These are phyloP conservation scores for Phytopythium boreale DNA, from an alignment of 352 stramenopile genomes.

Conservation along the genomic window DNA sequence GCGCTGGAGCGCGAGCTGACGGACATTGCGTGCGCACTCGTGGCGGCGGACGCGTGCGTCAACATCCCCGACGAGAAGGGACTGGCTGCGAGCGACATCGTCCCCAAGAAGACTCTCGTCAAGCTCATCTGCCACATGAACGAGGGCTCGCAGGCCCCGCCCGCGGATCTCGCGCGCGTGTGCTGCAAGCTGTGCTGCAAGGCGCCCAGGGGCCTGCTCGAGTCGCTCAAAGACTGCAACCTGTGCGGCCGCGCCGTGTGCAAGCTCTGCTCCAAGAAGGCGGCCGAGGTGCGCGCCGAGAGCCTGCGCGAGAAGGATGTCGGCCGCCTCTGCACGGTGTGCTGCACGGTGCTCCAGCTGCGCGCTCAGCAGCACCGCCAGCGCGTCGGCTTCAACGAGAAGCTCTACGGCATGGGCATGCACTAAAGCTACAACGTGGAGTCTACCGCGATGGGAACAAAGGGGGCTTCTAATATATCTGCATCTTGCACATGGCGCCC, in stretches of 20 bases:
- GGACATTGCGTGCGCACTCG: slow-evolving; percentile 63
- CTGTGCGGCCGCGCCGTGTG: slow-evolving; percentile 75
- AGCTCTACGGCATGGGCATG: slow-evolving; percentile 64
- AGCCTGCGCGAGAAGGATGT: slow-evolving; percentile 59
- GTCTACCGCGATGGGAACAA: not conserved
- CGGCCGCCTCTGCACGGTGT: slow-evolving; percentile 68
- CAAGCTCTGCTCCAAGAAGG: slow-evolving; percentile 83
- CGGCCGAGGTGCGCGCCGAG: slow-evolving; percentile 56
- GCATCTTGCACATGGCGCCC: not conserved
- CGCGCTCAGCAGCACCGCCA: slow-evolving; percentile 73
- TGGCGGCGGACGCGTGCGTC: slow-evolving; percentile 74
- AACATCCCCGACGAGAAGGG: slow-evolving; percentile 81
- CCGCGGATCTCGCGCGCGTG: slow-evolving; percentile 47
- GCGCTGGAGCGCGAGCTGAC: slow-evolving; percentile 61
- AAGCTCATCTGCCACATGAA: slow-evolving; percentile 78
- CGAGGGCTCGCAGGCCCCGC: slow-evolving; percentile 65
- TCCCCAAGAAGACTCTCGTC: slow-evolving; percentile 73
- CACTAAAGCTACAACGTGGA: slow-evolving; percentile 17
- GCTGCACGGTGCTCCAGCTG: slow-evolving; percentile 74
- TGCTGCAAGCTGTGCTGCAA: slow-evolving; percentile 81
- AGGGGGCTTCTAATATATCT: slow-evolving; percentile 1
- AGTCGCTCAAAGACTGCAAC: slow-evolving; percentile 70
- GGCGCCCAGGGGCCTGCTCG: slow-evolving; percentile 67
- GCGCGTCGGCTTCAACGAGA: slow-evolving; percentile 75
- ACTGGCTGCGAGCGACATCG: slow-evolving; percentile 73